Evolutionary conservation across 176 grass and related monocot genomes (phyloP), one percentile per base, ranked within the genome.

Genomic region (Avena insularis): DNA sequence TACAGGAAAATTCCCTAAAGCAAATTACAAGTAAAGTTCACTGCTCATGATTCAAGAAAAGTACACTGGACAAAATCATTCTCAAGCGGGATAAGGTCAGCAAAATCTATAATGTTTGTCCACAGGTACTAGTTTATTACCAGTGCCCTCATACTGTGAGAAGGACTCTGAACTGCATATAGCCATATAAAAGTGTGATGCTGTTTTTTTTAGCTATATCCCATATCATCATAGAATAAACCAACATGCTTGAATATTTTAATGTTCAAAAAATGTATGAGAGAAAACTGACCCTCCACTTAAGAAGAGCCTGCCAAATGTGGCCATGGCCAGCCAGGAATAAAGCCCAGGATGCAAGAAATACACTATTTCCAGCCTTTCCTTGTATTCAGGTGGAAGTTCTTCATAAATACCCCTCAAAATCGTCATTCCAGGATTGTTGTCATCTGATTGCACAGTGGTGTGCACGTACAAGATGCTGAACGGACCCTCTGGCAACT

Each of bases 371-470:
- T 91, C 72, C 49, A 99, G 89, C 29, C 94, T 93, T 21, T 94
- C 90, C 85, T 96, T 98, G 71, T 84, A 94, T 40, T 87, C 84
- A 84, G 85, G 87, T 83, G 92, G 92, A 64, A 95, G 90, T 9
- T 93, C 97, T 81, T 99, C 94, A 75, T 99, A 99, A 71, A 96
- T 87, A 25, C 92, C 91, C 74, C 97, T 90, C 83, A 99, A 87
- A 76, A 90, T 77, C 46, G 94, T 93, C 91, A 96, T 93, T 46
- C 97, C 97, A 21, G 97, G 97, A 82, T 96, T 99, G 92, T 99
- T 96, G 63, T 93, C 94, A 72, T 92, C 97, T 12, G 94, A 96
- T 40, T 91, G 90, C 8, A 94, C 97, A 81, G 80, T 92, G 88
- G 90, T 99, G 74, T 96, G 97, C 50, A 96, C 83, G 80, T 99